Conservation (phyloP, 345 rosid genomes). For the Eucalyptus regnans region DNA sequence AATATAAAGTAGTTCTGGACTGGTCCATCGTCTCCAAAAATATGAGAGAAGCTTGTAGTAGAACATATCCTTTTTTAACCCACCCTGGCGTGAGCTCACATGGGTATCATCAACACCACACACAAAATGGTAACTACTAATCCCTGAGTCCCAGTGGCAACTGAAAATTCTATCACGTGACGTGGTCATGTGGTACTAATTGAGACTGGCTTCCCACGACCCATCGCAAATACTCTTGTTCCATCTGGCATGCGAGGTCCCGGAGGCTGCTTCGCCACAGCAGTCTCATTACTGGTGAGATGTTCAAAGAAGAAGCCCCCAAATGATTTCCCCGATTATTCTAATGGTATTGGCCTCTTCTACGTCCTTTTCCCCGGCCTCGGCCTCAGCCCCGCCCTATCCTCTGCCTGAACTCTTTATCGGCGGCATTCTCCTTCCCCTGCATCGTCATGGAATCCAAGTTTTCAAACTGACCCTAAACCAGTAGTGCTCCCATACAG, state of each 20-base stretch:
- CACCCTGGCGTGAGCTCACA: not conserved
- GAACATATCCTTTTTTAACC: not conserved
- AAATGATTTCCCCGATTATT: constrained; percentile 46
- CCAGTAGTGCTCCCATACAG: not conserved
- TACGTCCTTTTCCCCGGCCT: constrained; percentile 76
- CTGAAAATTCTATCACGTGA: not conserved
- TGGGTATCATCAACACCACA: not conserved
- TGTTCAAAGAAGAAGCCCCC: constrained; percentile 33
- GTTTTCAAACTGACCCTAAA: not conserved
- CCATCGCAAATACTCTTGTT: constrained; percentile 91
- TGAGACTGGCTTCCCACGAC: constrained; percentile 71
- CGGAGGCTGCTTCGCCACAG: constrained; percentile 59
- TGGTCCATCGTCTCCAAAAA: not conserved
- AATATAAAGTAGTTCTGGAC: not conserved
- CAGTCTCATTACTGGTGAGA: constrained; percentile 27
- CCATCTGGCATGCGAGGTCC: constrained; percentile 99
- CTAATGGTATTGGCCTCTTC: constrained; percentile 57
- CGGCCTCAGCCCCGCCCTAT: constrained; percentile 42
- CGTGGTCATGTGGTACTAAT: constrained; percentile 2
- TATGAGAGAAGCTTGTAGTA: not conserved
- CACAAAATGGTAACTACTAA: not conserved
- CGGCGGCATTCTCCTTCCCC: constrained; percentile 67
- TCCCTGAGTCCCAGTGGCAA: not conserved
- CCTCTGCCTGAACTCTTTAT: constrained; percentile 57
- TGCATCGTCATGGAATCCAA: not conserved